Base-by-base conservation (phyloP, 2,329 filamentous ascomycete genomes). In the Massarina eburnea region DNA sequence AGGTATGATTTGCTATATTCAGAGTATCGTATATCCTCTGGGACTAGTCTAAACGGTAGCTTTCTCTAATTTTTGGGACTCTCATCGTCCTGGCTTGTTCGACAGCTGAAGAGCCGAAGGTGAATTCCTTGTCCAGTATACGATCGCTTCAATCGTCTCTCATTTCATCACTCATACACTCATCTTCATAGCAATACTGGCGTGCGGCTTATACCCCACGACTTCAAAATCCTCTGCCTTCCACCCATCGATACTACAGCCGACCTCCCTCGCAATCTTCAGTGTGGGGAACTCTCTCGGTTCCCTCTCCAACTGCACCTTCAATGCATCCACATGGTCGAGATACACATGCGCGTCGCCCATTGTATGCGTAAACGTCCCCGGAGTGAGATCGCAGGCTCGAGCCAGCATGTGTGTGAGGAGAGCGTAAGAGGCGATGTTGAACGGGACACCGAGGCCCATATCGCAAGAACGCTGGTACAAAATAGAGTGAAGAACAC, bases 181-280 rank as follows among this genome's bases (percentile, higher is more conserved):
- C 94, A 99, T 99, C 76, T 97, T 96, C 94, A 99, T 99, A 35
- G 88, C 81, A 73, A 99, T 95, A 4, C 81, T 81, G 75, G 91
- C 92, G 70, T 96, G 90, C 45, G 94, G 92, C 39, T 91, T 82
- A 70, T 99, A 99, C 1, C 87, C 91, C 62, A 88, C 79, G 5
- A 99, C 81, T 47, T 87, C 84, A 68, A 99, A 92, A 50, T 99
- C 91, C 55, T 95, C 90, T 1, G 83, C 77, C 67, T 83, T 85
- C 91, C 94, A 97, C 1, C 89, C 90, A 67, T 99, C 94, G 59
- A 97, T 90, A 55, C 81, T 87, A 1, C 87, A 85, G 1, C 83
- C 82, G 49, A 79, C 77, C 46, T 86, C 82, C 39, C 83, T 78
- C 43, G 76, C 74, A 48, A 97, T 91, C 54, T 85, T 82, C 47